These are phyloP conservation scores for Dichotomocladium elegans DNA, from an alignment of 371 early-diverging fungal genomes.

Conservation along the genomic window DNA sequence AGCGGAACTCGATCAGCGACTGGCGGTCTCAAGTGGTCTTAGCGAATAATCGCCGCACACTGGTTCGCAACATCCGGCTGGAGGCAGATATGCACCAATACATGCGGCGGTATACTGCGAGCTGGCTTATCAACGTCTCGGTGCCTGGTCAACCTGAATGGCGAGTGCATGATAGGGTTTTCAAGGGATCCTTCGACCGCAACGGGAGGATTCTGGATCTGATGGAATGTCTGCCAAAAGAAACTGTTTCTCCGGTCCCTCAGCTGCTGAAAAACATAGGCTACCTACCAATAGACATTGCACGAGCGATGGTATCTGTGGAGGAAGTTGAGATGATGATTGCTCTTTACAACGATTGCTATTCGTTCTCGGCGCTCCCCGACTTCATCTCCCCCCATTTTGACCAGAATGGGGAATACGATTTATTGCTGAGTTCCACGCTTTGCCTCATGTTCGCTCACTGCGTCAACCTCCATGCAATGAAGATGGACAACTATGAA, in stretches of 20 bases:
- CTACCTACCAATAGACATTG: slow-evolving; percentile 13
- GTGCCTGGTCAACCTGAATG: slow-evolving; percentile 13
- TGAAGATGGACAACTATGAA: slow-evolving; percentile 19
- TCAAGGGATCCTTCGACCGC: slow-evolving; percentile 10
- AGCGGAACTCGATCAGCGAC: slow-evolving; percentile 9
- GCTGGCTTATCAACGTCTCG: slow-evolving; percentile 11
- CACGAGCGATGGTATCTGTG: slow-evolving; percentile 18
- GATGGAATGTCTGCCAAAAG: slow-evolving; percentile 7
- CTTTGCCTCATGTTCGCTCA: slow-evolving; percentile 18
- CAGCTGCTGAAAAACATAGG: slow-evolving; percentile 3
- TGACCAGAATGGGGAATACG: slow-evolving; percentile 16
- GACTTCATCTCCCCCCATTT: slow-evolving; percentile 21
- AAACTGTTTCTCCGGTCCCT: slow-evolving; percentile 13
- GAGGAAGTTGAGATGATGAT: slow-evolving; percentile 25
- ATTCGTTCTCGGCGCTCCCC: slow-evolving; percentile 20
- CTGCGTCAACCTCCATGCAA: slow-evolving; percentile 18
- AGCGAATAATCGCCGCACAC: slow-evolving; percentile 9
- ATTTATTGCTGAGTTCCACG: slow-evolving; percentile 15
- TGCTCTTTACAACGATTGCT: slow-evolving; percentile 23
- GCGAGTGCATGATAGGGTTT: slow-evolving; percentile 16
- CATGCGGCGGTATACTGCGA: slow-evolving; percentile 18
- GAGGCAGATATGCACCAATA: slow-evolving; percentile 15
- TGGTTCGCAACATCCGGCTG: slow-evolving; percentile 18
- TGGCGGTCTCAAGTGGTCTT: slow-evolving; percentile 16
- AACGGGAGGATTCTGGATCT: slow-evolving; percentile 11